A percentile compares a stretch with the other conserved stretches of the same genome.
phyloP scores from a whole-genome alignment of 2,329 filamentous ascomycete genomes.

The Graphilbum fragrans region DNA sequence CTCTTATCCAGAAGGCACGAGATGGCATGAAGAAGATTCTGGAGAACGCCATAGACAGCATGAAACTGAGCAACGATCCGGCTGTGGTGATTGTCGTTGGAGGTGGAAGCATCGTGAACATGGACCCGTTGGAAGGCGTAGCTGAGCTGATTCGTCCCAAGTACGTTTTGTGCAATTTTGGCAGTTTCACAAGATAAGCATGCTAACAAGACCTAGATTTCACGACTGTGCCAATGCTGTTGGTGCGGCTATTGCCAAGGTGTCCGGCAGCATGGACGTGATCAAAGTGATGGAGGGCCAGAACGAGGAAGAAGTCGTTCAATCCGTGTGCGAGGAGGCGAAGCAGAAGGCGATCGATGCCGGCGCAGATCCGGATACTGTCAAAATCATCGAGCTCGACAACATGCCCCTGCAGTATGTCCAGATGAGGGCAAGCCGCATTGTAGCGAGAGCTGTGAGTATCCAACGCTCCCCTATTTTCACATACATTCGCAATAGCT shows the following conservation, averaged over 20 bases:
- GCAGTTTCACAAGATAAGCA: slow-evolving; percentile 20
- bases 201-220: too few relatives aligned
- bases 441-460: background rate
- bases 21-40: slow-evolving; percentile 37
- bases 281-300: slow-evolving; percentile 26
- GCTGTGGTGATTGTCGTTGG: slow-evolving; percentile 49
- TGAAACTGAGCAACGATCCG: slow-evolving; percentile 49
- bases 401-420: slow-evolving; percentile 41
- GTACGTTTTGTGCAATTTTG: slow-evolving; percentile 40
- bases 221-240: slow-evolving; percentile 53
- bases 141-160: slow-evolving; percentile 15
- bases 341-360: slow-evolving; percentile 30
- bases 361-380: slow-evolving; percentile 29
- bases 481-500: background rate
- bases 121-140: slow-evolving; percentile 39
- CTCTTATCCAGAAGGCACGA: slow-evolving; percentile 21
- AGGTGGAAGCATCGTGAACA: slow-evolving; percentile 47
- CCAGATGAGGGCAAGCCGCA: background rate
- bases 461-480: background rate
- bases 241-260: slow-evolving; percentile 47
- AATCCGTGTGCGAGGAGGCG: slow-evolving; percentile 19
- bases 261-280: slow-evolving; percentile 39
- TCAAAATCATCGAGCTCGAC: slow-evolving; percentile 38
- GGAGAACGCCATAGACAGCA: slow-evolving; percentile 44
- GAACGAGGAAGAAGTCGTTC: slow-evolving; percentile 23